phyloP scores from a whole-genome alignment of 2,329 filamentous ascomycete species.

The Sordariomycetes sp. region DNA sequence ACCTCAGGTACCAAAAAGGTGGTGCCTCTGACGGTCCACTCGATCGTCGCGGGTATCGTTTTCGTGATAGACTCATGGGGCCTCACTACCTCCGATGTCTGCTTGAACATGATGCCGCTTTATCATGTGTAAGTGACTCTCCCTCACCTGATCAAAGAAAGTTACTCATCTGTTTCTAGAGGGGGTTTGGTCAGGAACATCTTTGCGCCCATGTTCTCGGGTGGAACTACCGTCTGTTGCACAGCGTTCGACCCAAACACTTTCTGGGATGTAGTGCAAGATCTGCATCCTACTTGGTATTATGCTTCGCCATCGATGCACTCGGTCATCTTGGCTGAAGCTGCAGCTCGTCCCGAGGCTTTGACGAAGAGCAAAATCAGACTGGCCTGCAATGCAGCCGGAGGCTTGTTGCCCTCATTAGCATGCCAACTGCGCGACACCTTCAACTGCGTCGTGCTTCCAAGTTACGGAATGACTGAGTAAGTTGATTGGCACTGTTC shows the following conservation, averaged over 20 bases:
- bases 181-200: constrained; percentile 46
- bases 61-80: constrained; percentile 46
- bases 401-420: constrained; percentile 40
- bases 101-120: constrained; percentile 51
- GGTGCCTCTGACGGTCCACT: constrained; percentile 41
- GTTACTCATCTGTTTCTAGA: constrained; percentile 13
- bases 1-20: constrained; percentile 51
- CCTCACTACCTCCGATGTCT: constrained; percentile 34
- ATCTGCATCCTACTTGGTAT: constrained; percentile 42
- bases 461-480: constrained; percentile 52
- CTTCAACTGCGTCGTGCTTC: constrained; percentile 41
- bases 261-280: constrained; percentile 45
- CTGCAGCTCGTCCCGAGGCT: constrained; percentile 25
- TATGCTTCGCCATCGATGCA: constrained; percentile 51
- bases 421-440: constrained; percentile 37
- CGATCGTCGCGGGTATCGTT: constrained; percentile 38
- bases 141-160: neutral
- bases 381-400: constrained; percentile 47
- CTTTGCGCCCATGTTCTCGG: constrained; percentile 43
- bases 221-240: constrained; percentile 44
- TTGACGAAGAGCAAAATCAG: constrained; percentile 33
- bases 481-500: constrained; percentile 10
- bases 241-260: constrained; percentile 42
- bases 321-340: constrained; percentile 40
- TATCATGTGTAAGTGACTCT: constrained; percentile 39